Evolutionary conservation across 805 yeast species (phyloP), one percentile per base, ranked within the genome.

Genomic region (Teunomyces cretensis): DNA sequence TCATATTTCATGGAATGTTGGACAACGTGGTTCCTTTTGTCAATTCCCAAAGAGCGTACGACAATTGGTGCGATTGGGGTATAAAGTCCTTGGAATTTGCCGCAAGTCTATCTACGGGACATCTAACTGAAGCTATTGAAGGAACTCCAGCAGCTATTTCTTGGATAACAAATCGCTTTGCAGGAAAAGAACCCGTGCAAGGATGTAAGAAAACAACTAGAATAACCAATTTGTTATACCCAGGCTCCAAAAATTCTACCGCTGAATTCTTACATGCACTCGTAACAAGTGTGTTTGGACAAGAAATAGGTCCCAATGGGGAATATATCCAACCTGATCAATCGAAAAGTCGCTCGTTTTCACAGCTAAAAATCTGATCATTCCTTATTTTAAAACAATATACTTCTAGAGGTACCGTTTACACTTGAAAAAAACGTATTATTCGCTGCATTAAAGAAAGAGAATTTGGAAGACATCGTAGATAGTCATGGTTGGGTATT

Each of bases 151-250:
- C 44, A 16, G 62, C 56, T 2, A 43, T 59, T 12, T 26, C 45
- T 9, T 60, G 59, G 58, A 17, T 60, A 6, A 41, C 50, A 36
- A 46, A 46, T 9, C 48, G 51, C 15, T 50, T 57, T 9, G 38
- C 45, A 4, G 57, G 58, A 9, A 45, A 19, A 5, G 30, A 41
- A 1, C 44, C 57, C 3, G 46, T 52, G n/a, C 11, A 37, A 4
- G 61, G 63, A 3, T 60, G 62, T 38, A 30, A 39, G 24, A 50
- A 40, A 28, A 41, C 33, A 78, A 83, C 64, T 68, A 48, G 83
- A 73, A 48, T 61, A 62, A 9, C 67, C 55, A 60, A 65, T 67
- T 35, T 86, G 73, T 45, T 80, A 67, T 56, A 58, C 67, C 52
- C 62, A 72, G 45, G 67, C 72, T 41, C 78, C 12, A 16, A n/a